Conservation (phyloP, 768 basidiomycete species). For the Boletus reticuloceps region DNA sequence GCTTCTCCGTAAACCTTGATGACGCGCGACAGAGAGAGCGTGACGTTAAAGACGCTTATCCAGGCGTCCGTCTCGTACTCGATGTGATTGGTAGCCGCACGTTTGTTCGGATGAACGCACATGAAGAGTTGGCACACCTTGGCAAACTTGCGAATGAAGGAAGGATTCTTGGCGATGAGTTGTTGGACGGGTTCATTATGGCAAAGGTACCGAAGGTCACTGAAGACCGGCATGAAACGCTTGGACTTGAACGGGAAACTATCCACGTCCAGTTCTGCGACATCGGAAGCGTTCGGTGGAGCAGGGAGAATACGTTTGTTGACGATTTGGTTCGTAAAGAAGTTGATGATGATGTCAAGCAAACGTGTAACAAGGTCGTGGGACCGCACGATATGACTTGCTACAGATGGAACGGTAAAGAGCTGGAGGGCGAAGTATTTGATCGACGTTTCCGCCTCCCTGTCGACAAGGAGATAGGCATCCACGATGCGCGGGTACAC, state of each 20-base stretch:
- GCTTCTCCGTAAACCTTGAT: conserved; percentile 90
- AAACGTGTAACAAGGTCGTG: conserved; percentile 74
- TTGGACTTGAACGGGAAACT: conserved; percentile 89
- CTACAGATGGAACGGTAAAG: conserved; percentile 87
- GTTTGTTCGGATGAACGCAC: conserved; percentile 88
- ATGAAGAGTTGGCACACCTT: conserved; percentile 86
- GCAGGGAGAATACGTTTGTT: conserved; percentile 60
- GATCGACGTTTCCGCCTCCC: conserved; percentile 94
- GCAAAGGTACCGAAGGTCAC: conserved; percentile 82
- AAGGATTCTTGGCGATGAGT: conserved; percentile 66
- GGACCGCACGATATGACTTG: conserved; percentile 70
- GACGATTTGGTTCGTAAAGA: conserved; percentile 88
- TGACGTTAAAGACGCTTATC: conserved; percentile 96
- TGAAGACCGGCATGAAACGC: conserved; percentile 93
- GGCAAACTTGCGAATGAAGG: conserved; percentile 69
- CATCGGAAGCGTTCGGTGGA: conserved; percentile 15
- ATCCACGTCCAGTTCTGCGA: conserved; percentile 68
- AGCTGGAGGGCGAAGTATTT: conserved; percentile 91
- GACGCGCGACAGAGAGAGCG: conserved; percentile 82
- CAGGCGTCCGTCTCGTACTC: conserved; percentile 97
- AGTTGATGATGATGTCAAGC: conserved; percentile 80
- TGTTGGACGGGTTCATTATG: conserved; percentile 78
- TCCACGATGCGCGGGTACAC: conserved; percentile 88
- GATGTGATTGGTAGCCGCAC: conserved; percentile 79
- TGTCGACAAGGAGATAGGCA: conserved; percentile 86